Evolutionary conservation across 495 filamentous ascomycete genomes (phyloP).

Genomic region (Stereocaulon alpinum): DNA sequence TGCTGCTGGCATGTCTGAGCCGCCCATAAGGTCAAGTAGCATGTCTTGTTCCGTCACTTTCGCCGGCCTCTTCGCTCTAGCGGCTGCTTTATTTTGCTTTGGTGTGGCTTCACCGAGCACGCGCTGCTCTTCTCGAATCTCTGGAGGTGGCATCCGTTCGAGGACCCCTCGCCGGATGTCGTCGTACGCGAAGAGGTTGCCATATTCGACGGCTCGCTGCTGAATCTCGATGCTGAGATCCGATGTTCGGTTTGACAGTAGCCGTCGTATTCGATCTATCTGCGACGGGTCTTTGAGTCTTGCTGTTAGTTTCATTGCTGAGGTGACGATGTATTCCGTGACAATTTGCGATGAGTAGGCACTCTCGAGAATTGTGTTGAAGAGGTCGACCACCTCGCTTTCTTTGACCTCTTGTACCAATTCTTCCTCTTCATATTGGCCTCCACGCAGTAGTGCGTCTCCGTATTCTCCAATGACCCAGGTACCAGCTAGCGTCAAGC

Average conservation of each 20-base stretch:
- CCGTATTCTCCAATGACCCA: constrained; percentile 99
- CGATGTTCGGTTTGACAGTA: constrained; percentile 63
- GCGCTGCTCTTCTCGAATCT: constrained; percentile 87
- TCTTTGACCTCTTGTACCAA: constrained; percentile 82
- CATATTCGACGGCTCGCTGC: constrained; percentile 89
- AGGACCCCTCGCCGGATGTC: constrained; percentile 81
- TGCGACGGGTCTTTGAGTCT: constrained; percentile 73
- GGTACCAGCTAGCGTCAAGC: constrained; percentile 82
- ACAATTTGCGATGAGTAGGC: constrained; percentile 82
- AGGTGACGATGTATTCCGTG: constrained; percentile 90
- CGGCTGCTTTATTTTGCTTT: constrained; percentile 61
- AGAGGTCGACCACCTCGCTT: constrained; percentile 81
- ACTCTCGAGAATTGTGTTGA: constrained; percentile 84
- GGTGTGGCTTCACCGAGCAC: constrained; percentile 70
- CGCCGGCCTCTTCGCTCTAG: constrained; percentile 60
- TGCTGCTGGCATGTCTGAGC: constrained; percentile 50
- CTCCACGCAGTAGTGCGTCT: constrained; percentile 74
- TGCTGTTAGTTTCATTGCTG: constrained; percentile 90
- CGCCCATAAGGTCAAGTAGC: constrained; percentile 86
- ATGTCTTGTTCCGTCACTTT: constrained; percentile 85
- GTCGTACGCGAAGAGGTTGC: constrained; percentile 83
- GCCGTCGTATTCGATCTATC: constrained; percentile 69
- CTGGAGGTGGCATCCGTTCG: constrained; percentile 93
- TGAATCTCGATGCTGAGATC: constrained; percentile 91
- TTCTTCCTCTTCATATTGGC: constrained; percentile 92